phyloP scores from a whole-genome alignment of 2,329 filamentous ascomycete species.

The Pestalotiopsis sp. region DNA sequence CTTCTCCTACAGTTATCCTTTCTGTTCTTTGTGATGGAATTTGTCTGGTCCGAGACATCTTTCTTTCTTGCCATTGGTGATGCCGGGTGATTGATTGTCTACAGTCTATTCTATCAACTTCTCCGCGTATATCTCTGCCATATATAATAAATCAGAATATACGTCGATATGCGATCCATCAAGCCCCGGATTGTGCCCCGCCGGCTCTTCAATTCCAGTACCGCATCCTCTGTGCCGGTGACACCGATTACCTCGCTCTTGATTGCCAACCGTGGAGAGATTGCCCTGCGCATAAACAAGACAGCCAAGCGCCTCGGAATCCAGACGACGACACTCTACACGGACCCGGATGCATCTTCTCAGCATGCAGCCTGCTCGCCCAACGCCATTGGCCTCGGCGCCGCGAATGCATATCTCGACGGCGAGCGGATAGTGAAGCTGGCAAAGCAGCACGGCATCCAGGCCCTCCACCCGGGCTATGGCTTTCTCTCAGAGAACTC shows the following conservation, averaged over 20 bases:
- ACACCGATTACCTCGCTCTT: constrained; percentile 76
- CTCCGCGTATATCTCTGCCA: background rate
- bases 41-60: background rate
- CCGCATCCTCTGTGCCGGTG: constrained; percentile 34
- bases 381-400: constrained; percentile 81
- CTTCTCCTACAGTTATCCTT: background rate
- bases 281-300: constrained; percentile 87
- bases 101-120: background rate
- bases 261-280: constrained; percentile 96
- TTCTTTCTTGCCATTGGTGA: background rate
- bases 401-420: constrained; percentile 86
- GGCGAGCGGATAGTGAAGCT: constrained; percentile 89
- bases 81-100: background rate
- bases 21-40: constrained; percentile 9
- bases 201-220: constrained; percentile 35
- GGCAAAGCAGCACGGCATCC: constrained; percentile 82
- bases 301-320: constrained; percentile 90
- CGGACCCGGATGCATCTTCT: constrained; percentile 82
- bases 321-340: constrained; percentile 91
- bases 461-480: constrained; percentile 94
- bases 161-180: constrained; percentile 55
- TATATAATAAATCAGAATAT: background rate
- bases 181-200: constrained; percentile 52
- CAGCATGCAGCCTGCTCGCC: constrained; percentile 89
- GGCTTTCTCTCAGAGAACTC: constrained; percentile 96